These are phyloP conservation scores for Yamadazyma membranifaciens DNA, from an alignment of 1,139 yeast species.

Conservation along the genomic window DNA sequence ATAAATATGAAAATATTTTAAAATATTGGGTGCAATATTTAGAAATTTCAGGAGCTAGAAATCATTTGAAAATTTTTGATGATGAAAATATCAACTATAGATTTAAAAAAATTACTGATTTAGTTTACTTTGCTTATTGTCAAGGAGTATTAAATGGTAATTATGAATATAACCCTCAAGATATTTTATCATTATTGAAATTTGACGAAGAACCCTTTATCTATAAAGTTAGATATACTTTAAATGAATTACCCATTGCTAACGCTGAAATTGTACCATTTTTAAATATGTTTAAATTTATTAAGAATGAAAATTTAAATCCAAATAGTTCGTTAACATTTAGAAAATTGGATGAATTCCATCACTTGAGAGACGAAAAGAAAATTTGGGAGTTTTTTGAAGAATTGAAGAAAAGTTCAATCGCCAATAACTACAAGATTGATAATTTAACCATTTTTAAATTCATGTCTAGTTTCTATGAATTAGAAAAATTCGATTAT, in stretches of 20 bases:
- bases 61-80: background rate
- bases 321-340: constrained; percentile 32
- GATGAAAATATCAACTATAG: constrained; percentile 1
- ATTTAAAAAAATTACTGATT: constrained; percentile 17
- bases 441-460: constrained; percentile 30
- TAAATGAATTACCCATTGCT: constrained; percentile 8
- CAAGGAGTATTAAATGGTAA: constrained; percentile 27
- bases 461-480: constrained; percentile 37
- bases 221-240: constrained; percentile 19
- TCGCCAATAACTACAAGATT: constrained; percentile 23
- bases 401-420: constrained; percentile 26
- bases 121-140: constrained; percentile 37
- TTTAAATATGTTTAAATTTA: constrained; percentile 7
- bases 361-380: constrained; percentile 18
- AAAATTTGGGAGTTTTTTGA: constrained; percentile 23
- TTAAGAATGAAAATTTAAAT: constrained; percentile 24
- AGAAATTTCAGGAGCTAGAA: constrained; percentile 16
- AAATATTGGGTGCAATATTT: constrained; percentile 34
- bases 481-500: constrained; percentile 26
- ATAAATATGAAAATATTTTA: constrained; percentile 26
- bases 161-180: constrained; percentile 22
- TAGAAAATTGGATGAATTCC: constrained; percentile 23
- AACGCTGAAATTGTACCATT: constrained; percentile 8
- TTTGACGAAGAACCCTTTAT: constrained; percentile 25
- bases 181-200: constrained; percentile 31